Base-by-base conservation (phyloP, 148 eudicot species). In the Spergularia bocconei region DNA sequence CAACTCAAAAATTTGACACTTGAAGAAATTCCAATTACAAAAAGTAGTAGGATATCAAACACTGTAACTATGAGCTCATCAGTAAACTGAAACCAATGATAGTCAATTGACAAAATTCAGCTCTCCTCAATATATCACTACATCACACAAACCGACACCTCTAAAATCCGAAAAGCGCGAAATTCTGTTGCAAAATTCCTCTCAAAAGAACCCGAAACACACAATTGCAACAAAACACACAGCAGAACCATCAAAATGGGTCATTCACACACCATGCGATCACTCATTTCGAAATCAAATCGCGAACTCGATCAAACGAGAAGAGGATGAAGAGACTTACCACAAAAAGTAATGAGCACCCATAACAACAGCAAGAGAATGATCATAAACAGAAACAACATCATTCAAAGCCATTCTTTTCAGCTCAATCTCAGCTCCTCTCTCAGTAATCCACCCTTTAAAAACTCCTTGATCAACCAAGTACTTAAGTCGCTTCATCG, bases 321-420 rank as follows among this genome's bases (percentile, higher is more conserved):
- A 39, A 67, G 53, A 19, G 5, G 16, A 0, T 7, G 16, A 47
- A 58, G 57, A 55, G 74, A 70, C 79, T 51, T 79, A 91, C 98
- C 98, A 93, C 39, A 93, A 71, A 55, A 86, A 83, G 86, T 87
- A 88, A 70, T 91, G 97, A 17, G 88, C 92, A 7, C 98, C 96
- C 70, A 88, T n/a, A 76, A 85, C 86, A 56, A 88, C 84, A 25
- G 86, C 81, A 71, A 93, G 89, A 9, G 96, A 89, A 78, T 90
- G 96, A 83, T 91, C 96, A 79, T 75, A 93, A 23, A 88, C 69
- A 51, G 79, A 82, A 77, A 85, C 16, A 36, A 85, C 89, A 70
- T 91, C 93, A 73, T 84, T 47, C 15, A 88, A 64, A 59, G 96
- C 89, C 61, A 89, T 82, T 73, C 83, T 89, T 72, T 85, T 82